Evolutionary conservation across 805 yeast species (phyloP), one percentile per base, ranked within the genome.

Genomic region (Suhomyces vadensis): DNA sequence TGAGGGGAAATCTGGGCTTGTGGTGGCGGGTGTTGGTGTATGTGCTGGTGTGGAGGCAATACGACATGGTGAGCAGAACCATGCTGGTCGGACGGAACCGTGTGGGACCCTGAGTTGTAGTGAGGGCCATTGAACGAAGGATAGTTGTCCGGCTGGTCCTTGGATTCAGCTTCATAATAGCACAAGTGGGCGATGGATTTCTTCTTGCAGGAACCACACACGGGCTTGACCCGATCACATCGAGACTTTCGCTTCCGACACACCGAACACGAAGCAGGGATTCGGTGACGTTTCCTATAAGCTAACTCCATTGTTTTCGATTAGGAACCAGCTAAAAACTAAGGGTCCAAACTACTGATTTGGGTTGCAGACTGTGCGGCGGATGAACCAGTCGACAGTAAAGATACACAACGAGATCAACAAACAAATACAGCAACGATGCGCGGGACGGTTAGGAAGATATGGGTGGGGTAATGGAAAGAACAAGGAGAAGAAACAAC

Each of bases 101-200:
- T 22, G 46, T 35, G n/a, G 10, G 36, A 24, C 11, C 41, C 44
- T 3, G 21, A 7, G 33, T 2, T 8, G 19, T 7, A 4, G n/a
- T 6, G 19, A 6, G 42, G 16, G 14, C 27, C 29, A 9, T 19
- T 13, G 33, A 8, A 20, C 5, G 26, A 37, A 9, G 40, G 27
- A 29, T 9, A 16, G 14, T 26, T 11, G 7, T 25, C 40, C 5
- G 31, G 24, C 14, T 37, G 42, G 19, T 48, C 48, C 3, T 42
- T 43, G 19, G 49, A 37, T 16, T 60, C 60, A 4, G 54, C 48
- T 46, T 69, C 75, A 48, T 65, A 71, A 42, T 41, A 63, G 48
- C 77, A 71, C 13, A 70, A 49, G 47, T 71, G 77, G 20, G 74
- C 73, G 26, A 71, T 65, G 39, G 72, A 67, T 50, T 70, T 71